Evolutionary conservation across 805 yeast species (phyloP).

Genomic region (Lipomyces mesembrius): DNA sequence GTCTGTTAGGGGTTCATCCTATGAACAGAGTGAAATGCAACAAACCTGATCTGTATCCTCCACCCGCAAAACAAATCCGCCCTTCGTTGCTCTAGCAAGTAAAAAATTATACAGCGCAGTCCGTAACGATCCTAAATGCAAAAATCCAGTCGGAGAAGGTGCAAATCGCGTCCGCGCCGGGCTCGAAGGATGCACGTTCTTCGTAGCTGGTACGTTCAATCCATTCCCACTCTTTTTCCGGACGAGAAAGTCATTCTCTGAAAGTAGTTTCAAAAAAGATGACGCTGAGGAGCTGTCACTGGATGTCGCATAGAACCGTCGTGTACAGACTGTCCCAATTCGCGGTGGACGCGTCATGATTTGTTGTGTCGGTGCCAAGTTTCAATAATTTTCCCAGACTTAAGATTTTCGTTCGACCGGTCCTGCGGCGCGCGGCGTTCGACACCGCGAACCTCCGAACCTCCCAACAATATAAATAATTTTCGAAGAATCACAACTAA

Average conservation of each 20-base stretch:
- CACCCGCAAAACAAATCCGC: constrained; percentile 76
- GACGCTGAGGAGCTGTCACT: background rate
- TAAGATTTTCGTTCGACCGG: background rate
- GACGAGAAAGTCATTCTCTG: background rate
- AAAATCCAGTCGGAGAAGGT: constrained; percentile 94
- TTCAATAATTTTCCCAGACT: background rate
- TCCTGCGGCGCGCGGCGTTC: background rate
- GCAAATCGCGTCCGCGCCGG: constrained; percentile 87
- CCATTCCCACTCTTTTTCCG: background rate
- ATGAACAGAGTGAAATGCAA: background rate
- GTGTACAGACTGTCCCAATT: background rate
- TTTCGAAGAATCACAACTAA: constrained; percentile 19
- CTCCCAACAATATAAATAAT: background rate
- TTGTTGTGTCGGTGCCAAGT: background rate
- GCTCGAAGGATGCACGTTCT: constrained; percentile 19
- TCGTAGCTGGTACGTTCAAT: background rate
- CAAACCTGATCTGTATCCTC: constrained; percentile 85
- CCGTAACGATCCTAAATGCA: constrained; percentile 92
- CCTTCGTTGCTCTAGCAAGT: constrained; percentile 76
- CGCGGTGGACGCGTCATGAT: constrained; percentile 1
- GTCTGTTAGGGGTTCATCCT: background rate
- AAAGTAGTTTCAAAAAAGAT: background rate
- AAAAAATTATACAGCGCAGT: constrained; percentile 91
- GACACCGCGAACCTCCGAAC: background rate
- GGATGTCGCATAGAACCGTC: background rate